Base-by-base conservation (phyloP, 768 basidiomycete genomes). In the Collybia mongolica region DNA sequence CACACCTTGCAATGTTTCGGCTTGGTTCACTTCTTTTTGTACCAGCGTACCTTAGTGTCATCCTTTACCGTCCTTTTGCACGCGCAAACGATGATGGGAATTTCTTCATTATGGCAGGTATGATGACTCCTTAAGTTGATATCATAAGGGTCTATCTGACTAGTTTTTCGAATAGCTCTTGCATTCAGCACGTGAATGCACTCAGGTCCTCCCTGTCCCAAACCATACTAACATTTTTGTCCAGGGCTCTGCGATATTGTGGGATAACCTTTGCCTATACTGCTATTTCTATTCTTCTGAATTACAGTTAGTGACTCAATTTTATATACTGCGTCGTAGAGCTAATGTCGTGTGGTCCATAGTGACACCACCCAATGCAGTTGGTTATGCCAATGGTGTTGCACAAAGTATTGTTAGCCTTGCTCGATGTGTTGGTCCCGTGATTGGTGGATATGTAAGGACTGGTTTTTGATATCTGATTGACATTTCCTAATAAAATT, bases 401-500 rank as follows among this genome's bases (percentile, higher is more conserved):
- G 97, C 94, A 0, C 97, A 99, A 68, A 94, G 92, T 61, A 89
- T 93, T 26, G 95, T 96, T 54, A 94, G 92, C 55, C 82, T 96
- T 20, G 92, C 95, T 3, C 82, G 97, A 36, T 97, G 94, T 71
- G 61, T 92, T 32, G 97, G 93, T 18, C 93, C 94, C 18, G 81
- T 93, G 36, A 72, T 92, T 15, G 90, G 90, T 41, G 90, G 91
- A 39, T 88, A 85, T 64, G 91, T 92, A 62, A 63, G 83, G 72
- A 23, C 44, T 44, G 60, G 19, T 38, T 17, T 17, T 49, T 15
- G 48, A 41, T 53, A 55, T 29, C 54, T 65, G n/a, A 56, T 23
- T 39, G 20, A 6, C 19, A 14, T 11, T 38, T 37, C 44, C 15
- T 6, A 24, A 22, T 14, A 47, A 9, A 2, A 12, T 6, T 32